Evolutionary conservation across 2,329 filamentous ascomycete genomes (phyloP), one percentile per base, ranked within the genome.

Genomic region (Colletotrichum sp.): DNA sequence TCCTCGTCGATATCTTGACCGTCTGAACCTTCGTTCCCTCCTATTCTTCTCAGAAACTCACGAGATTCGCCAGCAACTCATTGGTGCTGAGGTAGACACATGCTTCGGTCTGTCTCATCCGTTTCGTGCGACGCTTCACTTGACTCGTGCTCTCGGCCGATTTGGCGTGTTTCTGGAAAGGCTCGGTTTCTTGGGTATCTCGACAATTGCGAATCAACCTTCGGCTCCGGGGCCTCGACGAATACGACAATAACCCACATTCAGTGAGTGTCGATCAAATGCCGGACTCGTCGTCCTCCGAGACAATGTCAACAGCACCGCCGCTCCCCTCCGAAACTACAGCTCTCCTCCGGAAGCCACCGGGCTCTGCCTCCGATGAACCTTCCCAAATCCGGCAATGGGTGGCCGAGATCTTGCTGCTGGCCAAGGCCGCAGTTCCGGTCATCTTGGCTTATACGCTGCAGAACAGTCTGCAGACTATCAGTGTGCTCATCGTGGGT

Each of bases 391-490:
- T 75, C 49, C 61, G 75, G 71, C 71, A 63, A 55, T 77, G 75
- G 75, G 25, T 77, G 49, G 61, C 76, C 29, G 95, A 97, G 83
- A 92, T 95, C 79, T 90, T 90, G 87, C 85, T 95, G 8, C 86
- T 97, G 3, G 84, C 94, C 49, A 93, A 91, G 79, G 91, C 92
- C 29, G 95, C 95, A 0, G 83, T 95, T 1, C 95, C 95, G 0
- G 94, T 98, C 5, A 96, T 98, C 76, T 82, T 98, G 49, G 95
- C 95, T 75, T 98, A 98, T 84, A 93, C 93, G 11, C 88, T 98
- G 7, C 95, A 98, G 77, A 98, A 96, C 83, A 96, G 94, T 7
- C 87, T 98, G 0, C 95, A 98, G 82, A 98, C 95, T 0, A 83
- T 94, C 2, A 97, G 95, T 0, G 94, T 98, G 6, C 86, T 98